A percentile compares a stretch with the other conserved stretches of the same genome.
Evolutionary conservation across 2,329 filamentous ascomycete genomes (phyloP).

Genomic region (Colletotrichum plurivorum): DNA sequence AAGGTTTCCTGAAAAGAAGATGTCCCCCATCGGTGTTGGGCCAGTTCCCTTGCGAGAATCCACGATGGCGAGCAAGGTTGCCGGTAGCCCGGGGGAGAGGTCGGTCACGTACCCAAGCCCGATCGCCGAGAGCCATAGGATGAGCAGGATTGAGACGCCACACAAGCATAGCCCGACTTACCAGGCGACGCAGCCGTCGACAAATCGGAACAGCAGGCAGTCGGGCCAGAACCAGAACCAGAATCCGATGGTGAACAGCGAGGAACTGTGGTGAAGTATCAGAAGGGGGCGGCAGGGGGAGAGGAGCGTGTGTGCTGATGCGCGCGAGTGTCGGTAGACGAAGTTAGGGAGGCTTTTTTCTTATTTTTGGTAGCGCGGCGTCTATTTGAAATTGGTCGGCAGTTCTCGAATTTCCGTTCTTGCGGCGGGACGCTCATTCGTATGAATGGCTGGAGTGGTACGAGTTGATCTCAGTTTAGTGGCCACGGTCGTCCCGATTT

Average conservation of each 20-base stretch:
- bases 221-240: conserved; percentile 23
- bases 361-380: conserved; percentile 25
- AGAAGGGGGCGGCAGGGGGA: not conserved
- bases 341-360: conserved; percentile 5
- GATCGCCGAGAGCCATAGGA: conserved; percentile 23
- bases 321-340: not conserved
- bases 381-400: conserved; percentile 25
- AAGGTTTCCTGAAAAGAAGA: conserved; percentile 33
- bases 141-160: conserved; percentile 23
- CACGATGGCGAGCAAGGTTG: conserved; percentile 39
- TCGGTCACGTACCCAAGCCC: conserved; percentile 38
- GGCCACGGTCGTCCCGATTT: not conserved
- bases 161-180: conserved; percentile 30
- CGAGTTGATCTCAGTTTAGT: conserved; percentile 34
- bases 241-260: conserved; percentile 34
- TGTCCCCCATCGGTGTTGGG: conserved; percentile 32
- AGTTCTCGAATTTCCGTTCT: not conserved
- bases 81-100: conserved; percentile 31
- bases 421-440: conserved; percentile 4
- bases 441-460: conserved; percentile 17
- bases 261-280: conserved; percentile 30
- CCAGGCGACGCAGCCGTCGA: conserved; percentile 19
- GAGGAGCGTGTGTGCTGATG: not conserved
- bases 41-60: conserved; percentile 34
- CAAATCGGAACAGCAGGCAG: conserved; percentile 18